Evolutionary conservation across 257 asterid genomes (phyloP).

Genomic region (Ballota nigra): DNA sequence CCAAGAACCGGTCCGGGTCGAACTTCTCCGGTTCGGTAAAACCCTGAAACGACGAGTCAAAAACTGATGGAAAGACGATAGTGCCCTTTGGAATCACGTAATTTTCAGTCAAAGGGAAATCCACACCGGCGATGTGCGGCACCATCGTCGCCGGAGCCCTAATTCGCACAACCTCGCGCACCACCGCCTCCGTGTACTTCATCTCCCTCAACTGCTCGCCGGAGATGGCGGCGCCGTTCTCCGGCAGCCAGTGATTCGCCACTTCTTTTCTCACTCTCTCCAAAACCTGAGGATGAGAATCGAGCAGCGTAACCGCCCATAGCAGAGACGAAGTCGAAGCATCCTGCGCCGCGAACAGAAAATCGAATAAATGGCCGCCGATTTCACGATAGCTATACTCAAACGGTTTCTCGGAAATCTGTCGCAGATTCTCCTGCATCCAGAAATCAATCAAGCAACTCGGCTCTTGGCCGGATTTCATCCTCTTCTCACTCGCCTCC

Average conservation of each 20-base stretch:
- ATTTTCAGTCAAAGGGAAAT: slow-evolving; percentile 55
- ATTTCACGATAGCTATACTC: slow-evolving; percentile 39
- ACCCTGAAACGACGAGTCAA: slow-evolving; percentile 87
- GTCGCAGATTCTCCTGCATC: slow-evolving; percentile 63
- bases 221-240: slow-evolving; percentile 35
- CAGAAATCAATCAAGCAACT: slow-evolving; percentile 78
- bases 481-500: slow-evolving; percentile 52
- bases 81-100: slow-evolving; percentile 78
- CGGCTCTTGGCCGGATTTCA: slow-evolving; percentile 65
- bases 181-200: slow-evolving; percentile 91
- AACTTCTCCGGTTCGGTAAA: slow-evolving; percentile 75
- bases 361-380: slow-evolving; percentile 81
- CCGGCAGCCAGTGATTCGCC: slow-evolving; percentile 49
- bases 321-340: slow-evolving; percentile 81
- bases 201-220: slow-evolving; percentile 69
- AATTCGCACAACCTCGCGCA: slow-evolving; percentile 76
- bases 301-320: slow-evolving; percentile 78
- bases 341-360: slow-evolving; percentile 86
- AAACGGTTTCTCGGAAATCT: slow-evolving; percentile 30
- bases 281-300: slow-evolving; percentile 56
- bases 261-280: slow-evolving; percentile 62
- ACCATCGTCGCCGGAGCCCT: slow-evolving; percentile 95
- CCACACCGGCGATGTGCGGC: slow-evolving; percentile 87
- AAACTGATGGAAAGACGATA: slow-evolving; percentile 82
- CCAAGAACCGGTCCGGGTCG: slow-evolving; percentile 88